Conservation (phyloP, 1,284 basidiomycete genomes). For the Trametes versicolor region DNA sequence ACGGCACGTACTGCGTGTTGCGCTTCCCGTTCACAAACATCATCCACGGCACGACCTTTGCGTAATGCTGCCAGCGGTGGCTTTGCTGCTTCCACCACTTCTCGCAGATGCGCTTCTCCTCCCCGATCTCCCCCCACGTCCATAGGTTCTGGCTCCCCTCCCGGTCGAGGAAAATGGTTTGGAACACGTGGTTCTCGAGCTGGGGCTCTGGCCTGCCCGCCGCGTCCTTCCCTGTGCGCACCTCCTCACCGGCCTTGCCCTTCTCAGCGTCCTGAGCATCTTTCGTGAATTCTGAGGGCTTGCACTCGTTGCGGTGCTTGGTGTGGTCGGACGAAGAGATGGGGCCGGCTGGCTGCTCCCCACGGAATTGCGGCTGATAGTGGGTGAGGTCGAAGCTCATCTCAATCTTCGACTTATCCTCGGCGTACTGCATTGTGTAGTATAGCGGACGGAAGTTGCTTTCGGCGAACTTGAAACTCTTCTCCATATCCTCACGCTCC, state of each 20-base stretch:
- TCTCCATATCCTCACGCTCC: conserved; percentile 48
- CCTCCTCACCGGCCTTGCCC: conserved; percentile 31
- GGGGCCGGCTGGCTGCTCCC: conserved; percentile 41
- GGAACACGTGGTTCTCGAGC: conserved; percentile 62
- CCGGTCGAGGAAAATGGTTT: conserved; percentile 71
- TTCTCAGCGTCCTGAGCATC: conserved; percentile 31
- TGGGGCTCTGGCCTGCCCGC: conserved; percentile 41
- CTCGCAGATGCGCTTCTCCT: conserved; percentile 59
- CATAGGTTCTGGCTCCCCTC: conserved; percentile 57
- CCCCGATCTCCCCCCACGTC: conserved; percentile 61
- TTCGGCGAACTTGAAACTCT: conserved; percentile 55
- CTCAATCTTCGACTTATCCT: conserved; percentile 65
- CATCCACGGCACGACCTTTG: conserved; percentile 66
- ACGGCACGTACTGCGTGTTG: conserved; percentile 52
- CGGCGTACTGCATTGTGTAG: conserved; percentile 65
- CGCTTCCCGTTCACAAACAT: conserved; percentile 66
- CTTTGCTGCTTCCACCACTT: conserved; percentile 74
- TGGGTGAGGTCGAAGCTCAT: conserved; percentile 70
- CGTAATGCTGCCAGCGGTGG: conserved; percentile 69
- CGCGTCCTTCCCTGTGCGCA: conserved; percentile 38
- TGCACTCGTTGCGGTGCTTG: conserved; percentile 37
- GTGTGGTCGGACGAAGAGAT: conserved; percentile 34
- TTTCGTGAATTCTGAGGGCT: conserved; percentile 27
- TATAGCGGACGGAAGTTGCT: conserved; percentile 64
- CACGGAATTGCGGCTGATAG: conserved; percentile 62